Evolutionary conservation across 1,139 yeast species (phyloP), one percentile per base, ranked within the genome.

Genomic region (Saccharomyces uvarum): DNA sequence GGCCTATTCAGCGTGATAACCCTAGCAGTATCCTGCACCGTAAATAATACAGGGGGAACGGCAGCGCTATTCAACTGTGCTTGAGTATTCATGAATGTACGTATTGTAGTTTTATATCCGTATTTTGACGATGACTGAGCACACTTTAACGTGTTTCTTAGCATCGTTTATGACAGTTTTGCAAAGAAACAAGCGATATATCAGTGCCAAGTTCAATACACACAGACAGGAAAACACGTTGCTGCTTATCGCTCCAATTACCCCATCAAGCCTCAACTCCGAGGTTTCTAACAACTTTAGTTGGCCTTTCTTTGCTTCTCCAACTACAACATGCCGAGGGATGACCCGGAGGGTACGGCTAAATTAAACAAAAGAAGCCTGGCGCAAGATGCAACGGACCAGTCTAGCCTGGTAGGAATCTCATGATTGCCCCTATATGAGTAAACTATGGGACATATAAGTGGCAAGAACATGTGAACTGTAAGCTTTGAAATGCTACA

Each of bases 1-100:
- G 93, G 86, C 60, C 98, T 80, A 73, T 93, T 89, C 61, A 93
- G 77, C 13, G 86, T 79, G 60, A 91, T 76, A 42, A 87, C 74
- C 60, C 97, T 80, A n/a, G 95, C 83, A 51, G 83, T 80, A 50
- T 66, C 69, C 32, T 63, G 60, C 5, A 65, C 65, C 27, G 55
- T 60, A 54, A 60, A 68, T 52, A 58, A 51, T 9, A 60, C 60
- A 28, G 59, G 55, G 3, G 53, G 46, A 7, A 8, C 50, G 11
- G 32, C 24, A 14, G 16, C 38, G 32, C 38, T n/a, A 44, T 41
- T 51, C 47, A n/a, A 33, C 33, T 24, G 46, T 14, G 16, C n/a
- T 26, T 24, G 53, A 46, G 29, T 24, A 26, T n/a, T 26, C 48
- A 46, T 46, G 8, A 46, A 46, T 26, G 48, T 46, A 24, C 48